Evolutionary conservation across 768 basidiomycete species (phyloP).

Genomic region (Mycena rosella): DNA sequence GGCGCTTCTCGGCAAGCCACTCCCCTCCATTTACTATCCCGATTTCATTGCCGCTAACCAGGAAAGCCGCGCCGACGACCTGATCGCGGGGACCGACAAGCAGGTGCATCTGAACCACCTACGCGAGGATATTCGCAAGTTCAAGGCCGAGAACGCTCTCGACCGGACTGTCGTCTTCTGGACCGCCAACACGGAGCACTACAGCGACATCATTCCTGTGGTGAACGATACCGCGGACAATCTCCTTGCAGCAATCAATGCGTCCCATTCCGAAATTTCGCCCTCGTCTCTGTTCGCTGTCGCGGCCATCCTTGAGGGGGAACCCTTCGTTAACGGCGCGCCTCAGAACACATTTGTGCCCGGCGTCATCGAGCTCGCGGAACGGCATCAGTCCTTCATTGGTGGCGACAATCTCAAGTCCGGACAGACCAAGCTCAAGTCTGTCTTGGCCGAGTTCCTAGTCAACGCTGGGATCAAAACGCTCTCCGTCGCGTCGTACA

Average conservation of each 20-base stretch:
- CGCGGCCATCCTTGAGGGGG: conserved; percentile 93
- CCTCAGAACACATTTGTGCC: conserved; percentile 99
- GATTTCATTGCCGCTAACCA: conserved; percentile 99
- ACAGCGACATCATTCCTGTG: conserved; percentile 93
- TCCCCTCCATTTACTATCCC: conserved; percentile 96
- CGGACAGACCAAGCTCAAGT: conserved; percentile 97
- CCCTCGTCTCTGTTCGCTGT: conserved; percentile 98
- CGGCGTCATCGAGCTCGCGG: conserved; percentile 92
- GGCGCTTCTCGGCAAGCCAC: conserved; percentile 81
- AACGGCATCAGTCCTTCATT: conserved; percentile 90
- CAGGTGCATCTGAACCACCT: conserved; percentile 91
- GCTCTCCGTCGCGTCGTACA: conserved; percentile 96
- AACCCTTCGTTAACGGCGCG: conserved; percentile 97
- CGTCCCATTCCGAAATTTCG: conserved; percentile 92
- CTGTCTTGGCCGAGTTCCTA: conserved; percentile 96
- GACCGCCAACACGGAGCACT: conserved; percentile 99
- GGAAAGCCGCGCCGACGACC: conserved; percentile 93
- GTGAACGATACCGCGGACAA: conserved; percentile 95
- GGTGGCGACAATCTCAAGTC: conserved; percentile 98
- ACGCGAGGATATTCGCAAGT: conserved; percentile 90
- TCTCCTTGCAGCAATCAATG: conserved; percentile 83
- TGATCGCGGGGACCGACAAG: conserved; percentile 89
- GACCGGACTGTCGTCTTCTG: conserved; percentile 96
- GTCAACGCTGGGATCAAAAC: conserved; percentile 99
- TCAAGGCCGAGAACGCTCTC: conserved; percentile 85